phyloP scores from a whole-genome alignment of 176 grass and related monocot genomes.

The Carex kokanica region DNA sequence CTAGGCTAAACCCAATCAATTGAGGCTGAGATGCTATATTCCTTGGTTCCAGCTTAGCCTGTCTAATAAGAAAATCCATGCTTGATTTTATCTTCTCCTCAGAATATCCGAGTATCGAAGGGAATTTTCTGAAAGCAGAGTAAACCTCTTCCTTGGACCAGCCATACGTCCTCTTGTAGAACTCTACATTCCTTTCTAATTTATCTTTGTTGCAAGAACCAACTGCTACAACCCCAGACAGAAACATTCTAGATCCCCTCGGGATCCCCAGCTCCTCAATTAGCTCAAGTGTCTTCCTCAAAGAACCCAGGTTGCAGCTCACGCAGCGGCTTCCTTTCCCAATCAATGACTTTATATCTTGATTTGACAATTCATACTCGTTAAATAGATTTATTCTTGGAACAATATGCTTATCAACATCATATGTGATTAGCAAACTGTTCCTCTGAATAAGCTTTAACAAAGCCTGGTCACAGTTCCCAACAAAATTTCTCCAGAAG shows the following conservation, averaged over 20 bases:
- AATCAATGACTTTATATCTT: not conserved
- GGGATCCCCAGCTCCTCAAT: not conserved
- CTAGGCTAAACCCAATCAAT: too few species aligned
- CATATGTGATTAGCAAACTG: not conserved
- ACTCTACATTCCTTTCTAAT: too few species aligned
- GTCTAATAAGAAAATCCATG: too few species aligned
- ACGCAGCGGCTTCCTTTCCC: not conserved
- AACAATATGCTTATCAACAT: not conserved
- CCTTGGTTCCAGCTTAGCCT: too few species aligned
- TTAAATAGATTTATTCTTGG: not conserved
- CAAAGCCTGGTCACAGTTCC: not conserved
- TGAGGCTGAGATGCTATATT: too few species aligned
- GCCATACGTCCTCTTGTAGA: too few species aligned
- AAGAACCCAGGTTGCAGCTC: not conserved
- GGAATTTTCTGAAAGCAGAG: too few species aligned
- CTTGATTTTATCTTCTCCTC: too few species aligned
- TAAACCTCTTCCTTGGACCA: too few species aligned
- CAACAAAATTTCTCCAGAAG: conserved; percentile 19
- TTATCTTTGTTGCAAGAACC: too few species aligned
- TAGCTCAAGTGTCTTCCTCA: not conserved
- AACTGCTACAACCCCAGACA: too few species aligned
- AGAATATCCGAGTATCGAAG: too few species aligned
- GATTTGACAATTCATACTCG: not conserved
- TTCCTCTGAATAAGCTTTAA: not conserved
- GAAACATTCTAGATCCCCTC: not conserved